Conservation (phyloP, 495 filamentous ascomycete species). For the Lasiosphaeria miniovina region DNA sequence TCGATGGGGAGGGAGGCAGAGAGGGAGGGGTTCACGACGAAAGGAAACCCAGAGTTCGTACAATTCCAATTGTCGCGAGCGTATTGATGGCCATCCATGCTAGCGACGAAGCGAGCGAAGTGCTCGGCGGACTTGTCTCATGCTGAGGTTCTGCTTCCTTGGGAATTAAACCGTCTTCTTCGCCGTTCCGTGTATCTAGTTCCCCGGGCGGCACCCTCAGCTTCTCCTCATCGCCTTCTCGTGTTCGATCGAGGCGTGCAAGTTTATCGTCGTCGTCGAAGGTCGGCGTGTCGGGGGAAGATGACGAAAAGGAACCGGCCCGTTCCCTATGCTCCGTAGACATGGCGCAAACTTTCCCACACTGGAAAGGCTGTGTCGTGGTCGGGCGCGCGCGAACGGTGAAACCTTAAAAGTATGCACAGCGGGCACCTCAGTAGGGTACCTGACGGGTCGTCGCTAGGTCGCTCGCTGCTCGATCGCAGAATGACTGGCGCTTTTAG, state of each 20-base stretch:
- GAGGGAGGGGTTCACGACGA: not conserved
- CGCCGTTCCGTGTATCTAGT: constrained; percentile 26
- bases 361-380: not conserved
- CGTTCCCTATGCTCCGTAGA: constrained; percentile 19
- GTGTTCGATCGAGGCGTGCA: constrained; percentile 17
- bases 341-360: constrained; percentile 3
- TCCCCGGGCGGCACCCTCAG: constrained; percentile 24
- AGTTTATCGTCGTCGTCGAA: constrained; percentile 22
- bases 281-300: constrained; percentile 29
- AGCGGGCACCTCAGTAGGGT: too few species aligned
- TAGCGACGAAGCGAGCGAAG: constrained; percentile 33
- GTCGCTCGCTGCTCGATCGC: too few species aligned
- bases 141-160: constrained; percentile 7
- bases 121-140: constrained; percentile 15
- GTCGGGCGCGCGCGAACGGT: not conserved
- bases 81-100: constrained; percentile 60
- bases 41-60: constrained; percentile 27
- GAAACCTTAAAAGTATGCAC: too few species aligned
- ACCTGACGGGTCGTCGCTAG: too few species aligned
- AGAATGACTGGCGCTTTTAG: too few species aligned
- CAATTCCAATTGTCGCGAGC: constrained; percentile 60
- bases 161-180: constrained; percentile 37
- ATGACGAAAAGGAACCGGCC: constrained; percentile 35
- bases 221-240: constrained; percentile 26
- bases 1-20: too few species aligned